Evolutionary conservation across 495 filamentous ascomycete genomes (phyloP).

Genomic region (Hapsidospora chrysogenum): DNA sequence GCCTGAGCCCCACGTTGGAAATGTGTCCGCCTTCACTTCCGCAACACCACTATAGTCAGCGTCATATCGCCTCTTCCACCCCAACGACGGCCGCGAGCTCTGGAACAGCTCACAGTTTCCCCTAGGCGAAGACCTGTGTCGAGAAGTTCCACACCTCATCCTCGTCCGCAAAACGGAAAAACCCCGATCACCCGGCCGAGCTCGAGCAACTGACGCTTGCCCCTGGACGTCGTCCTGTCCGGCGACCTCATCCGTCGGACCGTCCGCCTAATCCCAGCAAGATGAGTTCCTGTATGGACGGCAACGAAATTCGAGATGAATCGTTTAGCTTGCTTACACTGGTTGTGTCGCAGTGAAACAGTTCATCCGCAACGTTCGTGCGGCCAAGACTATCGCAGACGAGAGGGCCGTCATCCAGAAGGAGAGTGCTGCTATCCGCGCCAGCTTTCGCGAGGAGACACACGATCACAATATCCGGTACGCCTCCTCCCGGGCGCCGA

Average conservation of each 20-base stretch:
- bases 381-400: constrained; percentile 96
- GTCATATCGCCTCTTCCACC: too few species aligned
- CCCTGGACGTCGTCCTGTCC: neutral
- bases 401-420: constrained; percentile 97
- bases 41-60: too few species aligned
- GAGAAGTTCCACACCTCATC: too few species aligned
- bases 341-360: constrained; percentile 63
- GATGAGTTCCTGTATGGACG: constrained; percentile 4
- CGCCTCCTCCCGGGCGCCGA: constrained; percentile 5
- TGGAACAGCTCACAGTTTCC: too few species aligned
- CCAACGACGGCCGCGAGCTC: too few species aligned
- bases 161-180: too few species aligned
- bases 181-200: too few species aligned
- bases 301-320: too few species aligned
- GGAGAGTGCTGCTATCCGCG: constrained; percentile 91
- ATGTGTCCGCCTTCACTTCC: too few species aligned
- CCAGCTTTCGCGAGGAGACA: constrained; percentile 94
- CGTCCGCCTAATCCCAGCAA: neutral
- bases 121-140: too few species aligned
- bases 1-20: too few species aligned
- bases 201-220: too few species aligned
- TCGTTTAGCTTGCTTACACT: neutral
- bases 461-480: constrained; percentile 78
- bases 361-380: constrained; percentile 97
- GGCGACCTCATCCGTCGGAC: neutral